Evolutionary conservation across 139 green algal species (phyloP).

Genomic region (Astrephomene gubernaculifera): DNA sequence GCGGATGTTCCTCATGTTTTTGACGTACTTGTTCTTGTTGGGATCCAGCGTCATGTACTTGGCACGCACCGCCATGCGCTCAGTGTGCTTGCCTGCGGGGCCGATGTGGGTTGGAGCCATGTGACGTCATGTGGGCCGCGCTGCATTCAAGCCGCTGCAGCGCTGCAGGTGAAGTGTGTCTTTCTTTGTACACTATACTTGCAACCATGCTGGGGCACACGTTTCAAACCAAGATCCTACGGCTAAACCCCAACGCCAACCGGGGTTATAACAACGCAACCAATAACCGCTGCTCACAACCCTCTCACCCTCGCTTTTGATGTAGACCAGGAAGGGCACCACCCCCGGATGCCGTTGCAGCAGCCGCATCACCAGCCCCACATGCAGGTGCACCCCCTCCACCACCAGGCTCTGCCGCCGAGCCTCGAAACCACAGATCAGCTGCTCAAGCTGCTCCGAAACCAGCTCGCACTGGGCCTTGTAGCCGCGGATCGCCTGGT

Average conservation of each 20-base stretch:
- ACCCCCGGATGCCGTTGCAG: constrained; percentile 75
- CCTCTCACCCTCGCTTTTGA: constrained; percentile 59
- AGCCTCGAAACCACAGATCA: constrained; percentile 72
- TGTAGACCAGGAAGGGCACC: constrained; percentile 95
- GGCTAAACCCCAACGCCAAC: no score
- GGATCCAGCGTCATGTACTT: constrained; percentile 95
- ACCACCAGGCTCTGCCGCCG: constrained; percentile 45
- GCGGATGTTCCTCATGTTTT: constrained; percentile 87
- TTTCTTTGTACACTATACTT: no score
- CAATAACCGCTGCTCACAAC: no score
- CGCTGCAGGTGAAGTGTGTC: no score
- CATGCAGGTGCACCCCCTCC: constrained; percentile 81
- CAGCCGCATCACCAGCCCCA: constrained; percentile 75
- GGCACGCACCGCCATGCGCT: constrained; percentile 93
- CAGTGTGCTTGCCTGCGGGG: constrained; percentile 82
- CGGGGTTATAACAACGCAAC: no score
- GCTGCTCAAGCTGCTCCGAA: constrained; percentile 73
- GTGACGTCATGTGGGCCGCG: background rate
- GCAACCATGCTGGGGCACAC: no score
- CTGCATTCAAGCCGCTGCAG: background rate
- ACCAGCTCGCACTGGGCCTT: constrained; percentile 91
- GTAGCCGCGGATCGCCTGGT: constrained; percentile 73
- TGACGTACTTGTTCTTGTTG: constrained; percentile 88
- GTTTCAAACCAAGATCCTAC: no score
- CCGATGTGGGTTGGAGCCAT: background rate